Evolutionary conservation across 441 rosid genomes (phyloP).

Genomic region (Arabidopsis hybrid): DNA sequence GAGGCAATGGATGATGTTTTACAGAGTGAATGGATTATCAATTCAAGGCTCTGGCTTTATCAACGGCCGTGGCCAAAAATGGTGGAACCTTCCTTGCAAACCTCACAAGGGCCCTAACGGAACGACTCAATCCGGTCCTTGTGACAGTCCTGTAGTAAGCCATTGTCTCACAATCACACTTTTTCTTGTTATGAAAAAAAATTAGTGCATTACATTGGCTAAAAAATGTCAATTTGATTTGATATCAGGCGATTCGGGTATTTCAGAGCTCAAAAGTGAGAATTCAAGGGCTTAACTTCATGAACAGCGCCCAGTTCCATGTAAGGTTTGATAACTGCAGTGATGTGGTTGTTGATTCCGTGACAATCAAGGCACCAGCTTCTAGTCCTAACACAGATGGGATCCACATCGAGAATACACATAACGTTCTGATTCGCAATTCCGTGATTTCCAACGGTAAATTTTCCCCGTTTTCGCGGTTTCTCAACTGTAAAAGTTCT

Average conservation of each 20-base stretch:
- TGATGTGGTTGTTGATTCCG: slow-evolving; percentile 62
- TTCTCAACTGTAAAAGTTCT: not conserved
- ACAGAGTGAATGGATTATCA: slow-evolving; percentile 46
- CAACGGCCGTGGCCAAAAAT: slow-evolving; percentile 51
- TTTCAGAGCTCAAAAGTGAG: slow-evolving; percentile 75
- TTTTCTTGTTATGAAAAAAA: not conserved
- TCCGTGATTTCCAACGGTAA: slow-evolving; percentile 67
- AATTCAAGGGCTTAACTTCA: slow-evolving; percentile 59
- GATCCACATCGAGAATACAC: slow-evolving; percentile 84
- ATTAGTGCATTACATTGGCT: not conserved
- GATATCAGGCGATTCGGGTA: slow-evolving; percentile 69
- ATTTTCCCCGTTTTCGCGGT: not conserved
- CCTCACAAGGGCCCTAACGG: slow-evolving; percentile 52
- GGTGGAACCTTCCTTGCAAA: slow-evolving; percentile 56
- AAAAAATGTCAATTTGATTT: not conserved
- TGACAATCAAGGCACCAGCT: slow-evolving; percentile 69
- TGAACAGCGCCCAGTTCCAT: slow-evolving; percentile 78
- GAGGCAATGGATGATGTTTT: slow-evolving; percentile 50
- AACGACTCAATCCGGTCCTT: slow-evolving; percentile 54
- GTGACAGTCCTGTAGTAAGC: slow-evolving; percentile 73
- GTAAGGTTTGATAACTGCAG: slow-evolving; percentile 75
- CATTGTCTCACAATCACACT: not conserved
- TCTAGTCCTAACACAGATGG: slow-evolving; percentile 92
- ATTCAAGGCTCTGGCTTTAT: slow-evolving; percentile 50
- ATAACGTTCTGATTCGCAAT: slow-evolving; percentile 56